Evolutionary conservation across 2,329 filamentous ascomycete species (phyloP).

Genomic region (Simplicillium aogashimaense): DNA sequence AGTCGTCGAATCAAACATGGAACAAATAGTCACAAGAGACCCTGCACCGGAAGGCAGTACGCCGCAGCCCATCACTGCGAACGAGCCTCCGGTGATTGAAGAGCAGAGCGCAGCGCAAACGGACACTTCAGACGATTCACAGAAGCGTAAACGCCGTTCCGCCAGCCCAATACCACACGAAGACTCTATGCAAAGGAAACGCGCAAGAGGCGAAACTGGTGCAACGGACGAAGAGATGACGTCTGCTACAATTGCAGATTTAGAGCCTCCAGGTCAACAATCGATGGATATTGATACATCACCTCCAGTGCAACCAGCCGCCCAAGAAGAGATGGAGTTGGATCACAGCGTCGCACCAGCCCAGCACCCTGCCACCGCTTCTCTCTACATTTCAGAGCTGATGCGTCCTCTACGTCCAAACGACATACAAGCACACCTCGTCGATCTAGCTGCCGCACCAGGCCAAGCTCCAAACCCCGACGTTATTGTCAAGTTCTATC

Average conservation of each 20-base stretch:
- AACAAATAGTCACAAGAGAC: not conserved
- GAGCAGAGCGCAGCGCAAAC: slow-evolving; percentile 16
- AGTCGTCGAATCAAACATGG: slow-evolving; percentile 8
- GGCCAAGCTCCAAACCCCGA: slow-evolving; percentile 39
- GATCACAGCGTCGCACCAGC: slow-evolving; percentile 39
- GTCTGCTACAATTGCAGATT: slow-evolving; percentile 6
- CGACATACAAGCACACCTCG: slow-evolving; percentile 58
- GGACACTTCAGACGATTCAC: slow-evolving; percentile 28
- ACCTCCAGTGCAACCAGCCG: slow-evolving; percentile 5
- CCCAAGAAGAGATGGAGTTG: slow-evolving; percentile 19
- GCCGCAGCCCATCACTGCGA: not conserved
- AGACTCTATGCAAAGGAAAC: slow-evolving; percentile 45
- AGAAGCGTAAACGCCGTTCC: slow-evolving; percentile 59
- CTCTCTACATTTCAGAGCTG: slow-evolving; percentile 82
- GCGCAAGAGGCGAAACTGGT: slow-evolving; percentile 33
- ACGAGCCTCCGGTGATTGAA: not conserved
- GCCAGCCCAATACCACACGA: slow-evolving; percentile 47
- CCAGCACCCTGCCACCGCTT: slow-evolving; percentile 61
- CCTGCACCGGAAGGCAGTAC: not conserved
- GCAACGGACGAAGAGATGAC: slow-evolving; percentile 12
- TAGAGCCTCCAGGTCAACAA: slow-evolving; percentile 1
- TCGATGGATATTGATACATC: not conserved
- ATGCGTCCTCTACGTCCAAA: slow-evolving; percentile 73
- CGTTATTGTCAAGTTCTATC: slow-evolving; percentile 56
- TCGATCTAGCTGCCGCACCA: slow-evolving; percentile 54